Percentiles rank a stretch among this genome's conserved stretches.
These are phyloP conservation scores for Coemansia sp. DNA, from an alignment of 192 early-diverging fungal genomes.

Conservation along the genomic window DNA sequence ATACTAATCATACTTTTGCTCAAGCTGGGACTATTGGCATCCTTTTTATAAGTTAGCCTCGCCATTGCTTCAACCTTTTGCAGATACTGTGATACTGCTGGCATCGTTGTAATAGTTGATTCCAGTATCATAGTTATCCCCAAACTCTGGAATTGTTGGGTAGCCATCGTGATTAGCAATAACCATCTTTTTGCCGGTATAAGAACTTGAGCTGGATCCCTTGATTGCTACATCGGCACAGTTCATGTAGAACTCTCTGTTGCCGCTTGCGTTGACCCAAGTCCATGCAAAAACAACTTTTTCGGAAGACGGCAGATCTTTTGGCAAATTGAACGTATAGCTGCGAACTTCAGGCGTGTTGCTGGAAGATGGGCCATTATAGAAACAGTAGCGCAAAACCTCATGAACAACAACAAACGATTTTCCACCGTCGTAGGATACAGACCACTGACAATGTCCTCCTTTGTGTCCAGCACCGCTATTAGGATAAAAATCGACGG, in stretches of 20 bases:
- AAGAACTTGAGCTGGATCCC: slow-evolving; percentile 25
- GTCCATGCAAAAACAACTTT: slow-evolving; percentile 62
- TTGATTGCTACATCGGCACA: slow-evolving; percentile 41
- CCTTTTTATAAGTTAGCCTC: slow-evolving; percentile 15
- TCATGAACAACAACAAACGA: slow-evolving; percentile 60
- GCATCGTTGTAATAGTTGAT: slow-evolving; percentile 29
- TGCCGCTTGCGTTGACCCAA: slow-evolving; percentile 66
- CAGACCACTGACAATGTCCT: slow-evolving; percentile 61
- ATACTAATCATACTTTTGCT: background rate
- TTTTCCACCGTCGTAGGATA: slow-evolving; percentile 55
- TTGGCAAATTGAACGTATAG: slow-evolving; percentile 60
- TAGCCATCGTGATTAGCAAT: slow-evolving; percentile 44
- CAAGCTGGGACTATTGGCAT: background rate
- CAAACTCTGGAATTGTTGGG: slow-evolving; percentile 57
- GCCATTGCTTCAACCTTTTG: slow-evolving; percentile 25
- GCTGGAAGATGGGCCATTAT: slow-evolving; percentile 9
- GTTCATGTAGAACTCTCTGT: slow-evolving; percentile 53
- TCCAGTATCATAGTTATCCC: slow-evolving; percentile 35
- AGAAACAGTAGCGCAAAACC: slow-evolving; percentile 36
- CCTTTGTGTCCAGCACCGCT: slow-evolving; percentile 48
- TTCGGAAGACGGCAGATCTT: slow-evolving; percentile 50
- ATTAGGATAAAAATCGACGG: slow-evolving; percentile 32
- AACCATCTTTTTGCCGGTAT: slow-evolving; percentile 35
- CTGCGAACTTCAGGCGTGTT: slow-evolving; percentile 18
- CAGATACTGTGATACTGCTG: slow-evolving; percentile 29